These are phyloP conservation scores for Colletotrichum sp. DNA, from an alignment of 2,329 filamentous ascomycete species.

Conservation along the genomic window DNA sequence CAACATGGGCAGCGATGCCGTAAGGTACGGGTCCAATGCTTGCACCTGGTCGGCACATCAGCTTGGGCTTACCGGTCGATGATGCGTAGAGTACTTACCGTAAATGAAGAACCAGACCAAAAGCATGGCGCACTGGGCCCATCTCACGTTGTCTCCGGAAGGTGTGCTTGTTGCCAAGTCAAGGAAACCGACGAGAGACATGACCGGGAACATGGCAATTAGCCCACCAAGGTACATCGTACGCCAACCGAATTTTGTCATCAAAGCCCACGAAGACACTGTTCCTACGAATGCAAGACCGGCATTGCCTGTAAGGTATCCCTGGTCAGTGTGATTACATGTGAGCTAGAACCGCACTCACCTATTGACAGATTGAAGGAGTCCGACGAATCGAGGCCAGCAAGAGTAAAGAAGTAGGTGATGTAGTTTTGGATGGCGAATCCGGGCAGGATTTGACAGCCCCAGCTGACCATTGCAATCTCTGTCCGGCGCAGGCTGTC, in stretches of 20 bases:
- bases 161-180: constrained; percentile 44
- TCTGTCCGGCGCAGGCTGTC: constrained; percentile 43
- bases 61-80: not conserved
- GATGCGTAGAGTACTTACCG: constrained; percentile 34
- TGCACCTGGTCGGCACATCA: not conserved
- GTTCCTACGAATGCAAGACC: constrained; percentile 43
- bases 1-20: constrained; percentile 47
- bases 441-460: constrained; percentile 44
- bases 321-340: not conserved
- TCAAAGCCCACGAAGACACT: constrained; percentile 48
- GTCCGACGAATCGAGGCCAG: constrained; percentile 27
- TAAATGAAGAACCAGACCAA: constrained; percentile 48
- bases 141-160: constrained; percentile 43
- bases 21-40: constrained; percentile 35
- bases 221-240: constrained; percentile 49
- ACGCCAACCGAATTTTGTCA: constrained; percentile 47
- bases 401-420: constrained; percentile 48
- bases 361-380: not conserved
- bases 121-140: constrained; percentile 49
- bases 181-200: constrained; percentile 48
- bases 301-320: not conserved
- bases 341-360: not conserved
- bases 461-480: constrained; percentile 44
- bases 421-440: constrained; percentile 36
- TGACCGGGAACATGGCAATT: constrained; percentile 38